Conservation (phyloP, 225 moss, liverwort and hornwort species). For the Sphagnum tenellum region DNA sequence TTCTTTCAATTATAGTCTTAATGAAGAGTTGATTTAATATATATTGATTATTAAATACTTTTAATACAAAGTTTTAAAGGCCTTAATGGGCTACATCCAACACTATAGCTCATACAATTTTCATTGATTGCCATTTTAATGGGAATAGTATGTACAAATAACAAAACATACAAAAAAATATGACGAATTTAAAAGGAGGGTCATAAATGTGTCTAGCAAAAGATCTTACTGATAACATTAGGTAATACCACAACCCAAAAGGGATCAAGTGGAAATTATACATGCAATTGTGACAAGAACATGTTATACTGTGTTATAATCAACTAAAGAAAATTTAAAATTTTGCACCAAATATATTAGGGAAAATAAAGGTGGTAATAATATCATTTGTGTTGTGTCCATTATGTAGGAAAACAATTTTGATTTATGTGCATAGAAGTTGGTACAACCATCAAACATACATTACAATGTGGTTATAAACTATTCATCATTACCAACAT, state of each 20-base stretch:
- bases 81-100: not conserved
- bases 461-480: no score
- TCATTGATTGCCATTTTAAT: not conserved
- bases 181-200: no score
- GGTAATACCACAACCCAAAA: no score
- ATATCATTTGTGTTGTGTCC: constrained; percentile 78
- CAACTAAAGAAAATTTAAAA: not conserved
- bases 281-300: no score
- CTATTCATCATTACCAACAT: no score
- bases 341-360: not conserved
- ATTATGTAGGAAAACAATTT: constrained; percentile 60
- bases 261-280: no score
- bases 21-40: no score
- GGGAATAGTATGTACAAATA: not conserved
- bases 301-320: no score
- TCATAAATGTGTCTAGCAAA: not conserved
- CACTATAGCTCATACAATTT: not conserved
- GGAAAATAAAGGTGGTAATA: not conserved
- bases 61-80: not conserved
- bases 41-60: no score
- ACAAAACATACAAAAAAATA: no score
- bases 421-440: constrained; percentile 62
- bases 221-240: not conserved
- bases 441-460: constrained; percentile 1
- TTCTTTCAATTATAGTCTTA: no score